Base-by-base conservation (phyloP, 495 filamentous ascomycete genomes). In the Daldinia caldariorum region DNA sequence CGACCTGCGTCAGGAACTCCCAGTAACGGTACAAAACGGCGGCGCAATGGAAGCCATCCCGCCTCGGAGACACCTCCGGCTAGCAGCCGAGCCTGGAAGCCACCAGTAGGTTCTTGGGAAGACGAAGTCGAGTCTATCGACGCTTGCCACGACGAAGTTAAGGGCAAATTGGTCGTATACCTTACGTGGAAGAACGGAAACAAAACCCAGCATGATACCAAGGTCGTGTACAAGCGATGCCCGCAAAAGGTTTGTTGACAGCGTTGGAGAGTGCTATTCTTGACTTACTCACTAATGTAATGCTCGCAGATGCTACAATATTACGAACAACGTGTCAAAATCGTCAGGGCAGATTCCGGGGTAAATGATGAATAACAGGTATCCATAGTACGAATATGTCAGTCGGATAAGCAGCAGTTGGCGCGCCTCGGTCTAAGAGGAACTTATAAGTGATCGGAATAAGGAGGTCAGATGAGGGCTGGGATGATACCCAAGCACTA, bases 201-300 rank as follows among this genome's bases (percentile, higher is more conserved):
- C 4, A 89, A 88, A 74, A 87, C 87, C 2, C 87, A 89, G 67
- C 87, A 89, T 35, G 77, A 81, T 14, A 85, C 87, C 3, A 77
- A 77, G 20, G 78, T 81, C 4, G 82, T 88, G 16, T 89, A 89
- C 66, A 79, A 83, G 34, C 79, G 85, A 20, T 89, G 87, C 61
- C 87, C 87, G 0, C 87, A 89, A 59, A 87, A 84, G 81, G 87
- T 89, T 75, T 34, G 74, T 77, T 57, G 3, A 16, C 39, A 38
- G 26, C 43, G 47, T 34, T 22, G 41, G n/a, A 49, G 13, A 49
- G 13, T 43, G 32, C 6, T 22, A n/a, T 32, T 41, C 3, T 58
- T 29, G 9, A 57, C 37, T 20, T 8, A 37, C 32, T 39, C 20
- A 29, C 35, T 61, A 37, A 76, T 43, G 71, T 16, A 16, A 16